Evolutionary conservation across 2,329 filamentous ascomycete genomes (phyloP), one percentile per base, ranked within the genome.

Genomic region (Beauveria medogensis): DNA sequence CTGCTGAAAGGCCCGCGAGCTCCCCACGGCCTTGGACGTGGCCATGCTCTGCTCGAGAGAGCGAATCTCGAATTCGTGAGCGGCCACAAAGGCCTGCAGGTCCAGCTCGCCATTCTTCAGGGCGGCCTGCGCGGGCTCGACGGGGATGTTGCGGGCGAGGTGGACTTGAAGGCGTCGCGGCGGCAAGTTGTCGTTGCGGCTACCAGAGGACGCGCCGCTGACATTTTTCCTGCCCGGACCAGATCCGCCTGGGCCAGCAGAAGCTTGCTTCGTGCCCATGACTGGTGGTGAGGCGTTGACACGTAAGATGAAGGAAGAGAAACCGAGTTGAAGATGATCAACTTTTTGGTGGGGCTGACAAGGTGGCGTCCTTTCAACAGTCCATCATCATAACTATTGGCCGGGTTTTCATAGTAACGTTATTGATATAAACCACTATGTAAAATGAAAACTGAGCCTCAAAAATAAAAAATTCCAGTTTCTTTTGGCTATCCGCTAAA

Each of bases 41-140:
- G 82, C 81, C 82, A 97, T 94, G 63, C 90, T 91, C 69, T 87
- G 81, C 71, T 96, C 90, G 52, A 97, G 78, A 1, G 92, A 88
- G 61, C 84, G 84, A 67, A 99, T 95, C 77, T 97, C 93, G 69
- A 90, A 96, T 70, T 96, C 88, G 63, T 92, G 89, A 12, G 91
- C 87, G 66, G 86, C 86, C 66, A 97, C 82, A 69, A 97, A 99
- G 30, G 88, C 84, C 66, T 89, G 85, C 56, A 97, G 82, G 70
- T 97, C 88, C 63, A 99, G 81, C 70, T 95, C 88, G 70, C 93
- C 94, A 74, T 89, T 85, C 55, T 80, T 79, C 26, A 83, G 73
- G 7, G 80, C 81, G 10, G 77, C 77, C 46, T 82, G 77, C 18
- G 80, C 75, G 18, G 75, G 73, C 66, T 83, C 81, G 20, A 77